A percentile compares a stretch with the other conserved stretches of the same genome.
These are phyloP conservation scores for Arthrobotrys conoides DNA, from an alignment of 2,329 filamentous ascomycete species.

Conservation along the genomic window DNA sequence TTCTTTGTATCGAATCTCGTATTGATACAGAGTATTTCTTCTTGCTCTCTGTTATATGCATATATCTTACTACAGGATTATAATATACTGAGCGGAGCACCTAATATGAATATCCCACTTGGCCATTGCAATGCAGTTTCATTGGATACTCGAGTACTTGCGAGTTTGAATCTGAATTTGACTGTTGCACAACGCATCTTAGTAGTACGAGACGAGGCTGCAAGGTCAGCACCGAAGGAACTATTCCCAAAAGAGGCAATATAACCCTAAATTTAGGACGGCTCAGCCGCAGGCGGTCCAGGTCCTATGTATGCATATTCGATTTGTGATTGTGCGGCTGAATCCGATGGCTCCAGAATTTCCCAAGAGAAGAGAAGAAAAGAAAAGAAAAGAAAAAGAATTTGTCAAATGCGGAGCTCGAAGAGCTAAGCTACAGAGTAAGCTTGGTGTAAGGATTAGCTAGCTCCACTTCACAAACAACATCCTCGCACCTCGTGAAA, in stretches of 20 bases:
- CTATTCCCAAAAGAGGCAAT: constrained; percentile 36
- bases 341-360: constrained; percentile 39
- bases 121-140: too few relatives aligned
- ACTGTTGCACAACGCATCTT: constrained; percentile 18
- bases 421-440: constrained; percentile 23
- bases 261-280: constrained; percentile 58
- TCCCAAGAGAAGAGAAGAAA: too few relatives aligned
- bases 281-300: constrained; percentile 56
- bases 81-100: too few relatives aligned
- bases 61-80: too few relatives aligned
- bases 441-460: constrained; percentile 5
- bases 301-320: constrained; percentile 36
- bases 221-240: constrained; percentile 35
- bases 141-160: too few relatives aligned
- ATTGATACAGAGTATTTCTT: too few relatives aligned
- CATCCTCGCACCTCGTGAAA: background rate
- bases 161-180: background rate
- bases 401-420: constrained; percentile 55
- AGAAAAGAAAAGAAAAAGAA: too few relatives aligned
- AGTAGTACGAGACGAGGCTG: too few relatives aligned
- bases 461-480: constrained; percentile 10
- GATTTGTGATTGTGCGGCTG: constrained; percentile 44
- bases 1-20: too few relatives aligned
- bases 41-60: too few relatives aligned
- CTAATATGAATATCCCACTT: too few relatives aligned